phyloP scores from a whole-genome alignment of 169 alveolate genomes.

The Cryptosporidium tyzzeri region DNA sequence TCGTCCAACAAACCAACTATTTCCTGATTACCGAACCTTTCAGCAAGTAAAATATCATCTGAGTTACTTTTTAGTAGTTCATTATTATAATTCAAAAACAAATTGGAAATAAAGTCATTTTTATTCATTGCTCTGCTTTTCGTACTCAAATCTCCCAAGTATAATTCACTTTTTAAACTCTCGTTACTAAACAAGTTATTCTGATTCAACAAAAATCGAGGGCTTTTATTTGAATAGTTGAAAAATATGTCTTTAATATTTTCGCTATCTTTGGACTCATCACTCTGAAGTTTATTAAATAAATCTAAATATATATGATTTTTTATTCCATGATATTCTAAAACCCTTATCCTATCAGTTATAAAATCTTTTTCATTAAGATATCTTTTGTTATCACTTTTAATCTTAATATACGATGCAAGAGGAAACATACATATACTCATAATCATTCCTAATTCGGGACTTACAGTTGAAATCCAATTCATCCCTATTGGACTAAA shows the following conservation, averaged over 20 bases:
- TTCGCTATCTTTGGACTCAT: neutral
- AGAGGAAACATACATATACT: slow-evolving; percentile 51
- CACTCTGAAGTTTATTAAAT: slow-evolving; percentile 4
- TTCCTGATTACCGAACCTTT: slow-evolving; percentile 8
- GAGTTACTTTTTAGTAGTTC: neutral
- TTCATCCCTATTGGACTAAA: slow-evolving; percentile 46
- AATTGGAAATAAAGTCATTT: slow-evolving; percentile 18
- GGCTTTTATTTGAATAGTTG: neutral
- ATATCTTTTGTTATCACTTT: neutral
- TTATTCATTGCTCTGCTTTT: neutral
- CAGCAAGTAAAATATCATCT: slow-evolving; percentile 38
- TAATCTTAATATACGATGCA: slow-evolving; percentile 36
- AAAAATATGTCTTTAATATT: neutral
- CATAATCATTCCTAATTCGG: slow-evolving; percentile 54
- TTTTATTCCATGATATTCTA: slow-evolving; percentile 15
- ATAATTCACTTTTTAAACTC: neutral
- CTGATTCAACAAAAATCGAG: neutral
- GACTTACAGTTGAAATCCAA: slow-evolving; percentile 50
- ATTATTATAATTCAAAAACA: neutral
- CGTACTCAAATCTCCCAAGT: neutral
- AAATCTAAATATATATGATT: slow-evolving; percentile 5
- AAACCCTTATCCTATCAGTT: slow-evolving; percentile 13
- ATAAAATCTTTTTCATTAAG: neutral
- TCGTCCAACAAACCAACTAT: slow-evolving; percentile 13
- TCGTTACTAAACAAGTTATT: neutral